phyloP scores from a whole-genome alignment of 2,329 filamentous ascomycete genomes.

The Sporothrix curviconia region DNA sequence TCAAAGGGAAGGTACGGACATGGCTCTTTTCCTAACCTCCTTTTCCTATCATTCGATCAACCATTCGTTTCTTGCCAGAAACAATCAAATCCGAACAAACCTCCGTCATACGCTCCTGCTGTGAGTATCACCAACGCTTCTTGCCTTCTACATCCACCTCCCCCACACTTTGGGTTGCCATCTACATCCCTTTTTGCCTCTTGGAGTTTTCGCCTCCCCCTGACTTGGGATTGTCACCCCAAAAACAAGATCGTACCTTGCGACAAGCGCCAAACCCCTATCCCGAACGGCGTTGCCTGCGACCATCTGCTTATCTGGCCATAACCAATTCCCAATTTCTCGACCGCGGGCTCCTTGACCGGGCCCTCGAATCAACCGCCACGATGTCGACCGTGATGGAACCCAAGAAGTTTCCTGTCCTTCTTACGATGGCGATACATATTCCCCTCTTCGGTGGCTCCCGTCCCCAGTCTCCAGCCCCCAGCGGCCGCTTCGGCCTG shows the following conservation, averaged over 20 bases:
- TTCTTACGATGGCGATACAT: slow-evolving; percentile 19
- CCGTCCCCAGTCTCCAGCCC: slow-evolving; percentile 17
- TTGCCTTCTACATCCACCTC: neutral
- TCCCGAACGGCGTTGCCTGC: neutral
- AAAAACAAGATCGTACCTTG: neutral
- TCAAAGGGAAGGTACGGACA: slow-evolving; percentile 10
- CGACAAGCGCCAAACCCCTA: neutral
- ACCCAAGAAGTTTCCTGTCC: slow-evolving; percentile 19
- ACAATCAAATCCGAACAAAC: too few species aligned
- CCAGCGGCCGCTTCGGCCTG: slow-evolving; percentile 17
- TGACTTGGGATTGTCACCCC: neutral
- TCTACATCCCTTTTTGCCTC: neutral
- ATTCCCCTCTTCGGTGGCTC: slow-evolving; percentile 1
- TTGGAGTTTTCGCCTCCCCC: slow-evolving; percentile 5
- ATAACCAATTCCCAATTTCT: neutral
- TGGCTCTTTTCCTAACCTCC: too few species aligned
- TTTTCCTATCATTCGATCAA: neutral
- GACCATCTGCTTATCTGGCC: neutral
- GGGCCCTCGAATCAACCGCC: neutral
- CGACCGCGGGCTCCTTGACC: neutral
- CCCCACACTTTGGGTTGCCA: neutral
- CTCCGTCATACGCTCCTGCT: too few species aligned
- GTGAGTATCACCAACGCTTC: too few species aligned
- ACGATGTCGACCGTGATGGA: slow-evolving; percentile 18
- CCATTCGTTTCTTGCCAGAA: neutral